Evolutionary conservation across 305 asterid genomes (phyloP).

Genomic region (Nicotiana rustica): DNA sequence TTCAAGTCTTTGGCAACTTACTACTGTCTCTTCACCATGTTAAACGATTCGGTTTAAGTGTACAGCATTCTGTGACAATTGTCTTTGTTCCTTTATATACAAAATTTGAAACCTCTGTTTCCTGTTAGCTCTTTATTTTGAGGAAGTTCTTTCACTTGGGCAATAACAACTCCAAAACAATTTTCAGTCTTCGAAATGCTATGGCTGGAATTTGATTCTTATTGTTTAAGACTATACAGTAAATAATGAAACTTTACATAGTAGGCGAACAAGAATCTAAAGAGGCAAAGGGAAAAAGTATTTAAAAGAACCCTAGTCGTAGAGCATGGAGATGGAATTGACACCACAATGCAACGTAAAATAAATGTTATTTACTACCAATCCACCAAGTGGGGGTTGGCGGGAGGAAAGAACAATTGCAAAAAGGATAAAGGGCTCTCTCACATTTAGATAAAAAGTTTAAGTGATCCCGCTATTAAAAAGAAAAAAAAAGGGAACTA

Average conservation of each 20-base stretch:
- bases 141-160: not conserved
- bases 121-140: not conserved
- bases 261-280: conserved; percentile 8
- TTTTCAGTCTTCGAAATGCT: conserved; percentile 21
- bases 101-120: not conserved
- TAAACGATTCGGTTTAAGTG: not conserved
- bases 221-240: not conserved
- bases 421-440: not conserved
- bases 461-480: not conserved
- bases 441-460: not conserved
- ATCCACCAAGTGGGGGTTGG: not conserved
- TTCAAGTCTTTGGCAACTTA: not conserved
- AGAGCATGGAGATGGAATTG: conserved; percentile 5
- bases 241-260: not conserved
- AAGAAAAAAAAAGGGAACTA: not conserved
- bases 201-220: conserved; percentile 13
- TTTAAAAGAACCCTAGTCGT: not conserved
- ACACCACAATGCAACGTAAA: conserved; percentile 6
- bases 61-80: not conserved
- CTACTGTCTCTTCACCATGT: not conserved
- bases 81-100: not conserved
- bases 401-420: conserved; percentile 6
- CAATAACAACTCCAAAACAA: not conserved
- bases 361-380: not conserved
- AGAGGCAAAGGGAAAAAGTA: not conserved